These are phyloP conservation scores for Auriscalpium vulgare DNA, from an alignment of 768 basidiomycete genomes.

Conservation along the genomic window DNA sequence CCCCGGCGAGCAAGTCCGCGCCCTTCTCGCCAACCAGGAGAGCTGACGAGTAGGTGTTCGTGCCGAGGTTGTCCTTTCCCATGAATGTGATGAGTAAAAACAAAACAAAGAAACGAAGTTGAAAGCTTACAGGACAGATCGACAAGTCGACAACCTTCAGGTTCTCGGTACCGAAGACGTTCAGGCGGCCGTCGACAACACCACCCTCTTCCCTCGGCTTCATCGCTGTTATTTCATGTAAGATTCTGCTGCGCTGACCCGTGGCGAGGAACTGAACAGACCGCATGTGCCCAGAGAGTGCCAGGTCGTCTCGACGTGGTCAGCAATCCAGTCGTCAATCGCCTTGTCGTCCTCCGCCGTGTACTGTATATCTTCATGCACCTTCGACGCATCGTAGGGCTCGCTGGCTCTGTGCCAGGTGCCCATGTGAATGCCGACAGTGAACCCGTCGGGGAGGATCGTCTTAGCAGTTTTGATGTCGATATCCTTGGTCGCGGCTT, in stretches of 20 bases:
- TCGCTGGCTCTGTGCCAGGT: slow-evolving; percentile 57
- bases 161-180: slow-evolving; percentile 58
- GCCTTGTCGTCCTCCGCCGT: slow-evolving; percentile 60
- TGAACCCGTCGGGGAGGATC: slow-evolving; percentile 50
- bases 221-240: slow-evolving; percentile 40
- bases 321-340: slow-evolving; percentile 62
- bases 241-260: background rate
- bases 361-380: slow-evolving; percentile 61
- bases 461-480: slow-evolving; percentile 62
- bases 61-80: slow-evolving; percentile 55
- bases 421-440: slow-evolving; percentile 68
- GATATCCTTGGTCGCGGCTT: slow-evolving; percentile 52
- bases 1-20: slow-evolving; percentile 50
- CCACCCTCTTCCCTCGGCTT: slow-evolving; percentile 60
- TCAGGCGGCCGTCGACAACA: slow-evolving; percentile 56
- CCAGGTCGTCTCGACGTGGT: slow-evolving; percentile 75
- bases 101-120: background rate
- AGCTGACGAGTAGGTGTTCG: slow-evolving; percentile 68
- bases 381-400: slow-evolving; percentile 42
- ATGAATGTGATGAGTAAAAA: background rate
- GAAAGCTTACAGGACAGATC: slow-evolving; percentile 53
- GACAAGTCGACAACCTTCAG: slow-evolving; percentile 62
- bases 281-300: slow-evolving; percentile 48
- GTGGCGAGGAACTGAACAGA: background rate
- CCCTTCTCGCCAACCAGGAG: slow-evolving; percentile 66